phyloP scores from a whole-genome alignment of 1,284 basidiomycete species.

The Porogramme epimiltina region DNA sequence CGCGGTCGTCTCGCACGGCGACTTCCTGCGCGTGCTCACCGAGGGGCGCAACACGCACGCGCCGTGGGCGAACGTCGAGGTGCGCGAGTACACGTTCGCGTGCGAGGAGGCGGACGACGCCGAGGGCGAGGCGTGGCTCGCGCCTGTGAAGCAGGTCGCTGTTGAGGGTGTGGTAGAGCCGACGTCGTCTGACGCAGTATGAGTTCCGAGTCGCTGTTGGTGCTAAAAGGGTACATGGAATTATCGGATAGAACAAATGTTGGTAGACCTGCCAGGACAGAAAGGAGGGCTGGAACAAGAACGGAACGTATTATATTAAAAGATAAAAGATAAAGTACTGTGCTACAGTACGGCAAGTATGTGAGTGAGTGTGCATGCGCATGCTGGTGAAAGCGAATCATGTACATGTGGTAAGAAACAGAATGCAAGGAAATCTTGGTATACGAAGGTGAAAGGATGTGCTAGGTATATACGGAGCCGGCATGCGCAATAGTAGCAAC shows the following conservation, averaged over 20 bases:
- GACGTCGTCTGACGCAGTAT: constrained; percentile 25
- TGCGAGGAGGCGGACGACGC: constrained; percentile 28
- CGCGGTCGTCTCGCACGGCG: constrained; percentile 35
- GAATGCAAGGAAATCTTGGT: neutral
- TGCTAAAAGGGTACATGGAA: no score
- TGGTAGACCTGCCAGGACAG: no score
- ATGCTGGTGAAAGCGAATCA: neutral
- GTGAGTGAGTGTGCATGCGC: constrained; percentile 4
- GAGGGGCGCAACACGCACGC: constrained; percentile 25
- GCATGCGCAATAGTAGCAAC: constrained; percentile 5
- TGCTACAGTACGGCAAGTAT: constrained; percentile 1
- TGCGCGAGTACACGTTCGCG: constrained; percentile 33
- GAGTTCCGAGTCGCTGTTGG: no score
- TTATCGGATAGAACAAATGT: no score
- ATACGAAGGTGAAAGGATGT: constrained; percentile 1
- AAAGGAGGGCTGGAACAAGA: neutral
- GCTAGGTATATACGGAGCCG: neutral
- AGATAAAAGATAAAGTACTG: no score
- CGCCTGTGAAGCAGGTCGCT: constrained; percentile 23
- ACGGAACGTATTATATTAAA: constrained; percentile 14
- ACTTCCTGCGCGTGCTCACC: constrained; percentile 33
- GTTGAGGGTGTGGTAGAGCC: constrained; percentile 28
- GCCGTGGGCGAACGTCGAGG: constrained; percentile 35
- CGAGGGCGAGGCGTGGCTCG: constrained; percentile 29
- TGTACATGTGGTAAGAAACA: constrained; percentile 10